Evolutionary conservation across 805 yeast genomes (phyloP), one percentile per base, ranked within the genome.

Genomic region (Dipodascus geniculatus): DNA sequence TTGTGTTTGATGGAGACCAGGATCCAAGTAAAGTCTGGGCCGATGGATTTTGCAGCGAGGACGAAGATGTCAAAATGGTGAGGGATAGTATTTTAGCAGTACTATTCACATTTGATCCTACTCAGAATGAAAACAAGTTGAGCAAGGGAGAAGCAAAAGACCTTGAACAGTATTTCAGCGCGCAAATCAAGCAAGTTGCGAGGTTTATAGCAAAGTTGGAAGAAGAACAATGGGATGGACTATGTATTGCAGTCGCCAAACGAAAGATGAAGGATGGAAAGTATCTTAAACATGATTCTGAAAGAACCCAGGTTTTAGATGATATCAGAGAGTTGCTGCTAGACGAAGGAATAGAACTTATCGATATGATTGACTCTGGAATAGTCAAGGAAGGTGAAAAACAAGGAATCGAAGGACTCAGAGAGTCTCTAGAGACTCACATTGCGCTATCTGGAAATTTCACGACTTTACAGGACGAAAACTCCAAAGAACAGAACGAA

Each of bases 21-120:
- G 38, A 53, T 14, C 50, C 53, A 22, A 49, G 55, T n/a, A 49
- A 19, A 14, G 58, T 54, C 2, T 71, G 75, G 75, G 60, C 58
- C 3, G 48, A 51, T 11, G 60, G 60, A 11, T 71, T 69, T 55
- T 38, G 60, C 14, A 58, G 68, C 3, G 59, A 55, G 1, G 71
- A 62, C 31, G 74, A 74, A 2, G 47, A 44, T n/a, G 71, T 68
- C 8, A 14, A 16, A 17, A 38, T 38, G 52, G 73, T 69, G 0
- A 58, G 73, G 0, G 65, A 67, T 11, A 71, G 63, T 14, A 58
- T 72, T 1, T 65, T 63, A 6, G 66, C 69, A n/a, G 61, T 72
- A n/a, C 56, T 71, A 11, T 61, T 58, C 54, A 66, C 71, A 6
- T 54, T 67, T 22, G 62, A 62, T 9, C 54, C 58, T 11, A n/a